A percentile compares a stretch with the other conserved stretches of the same genome.
These are phyloP conservation scores for Phytopythium delawarense DNA, from an alignment of 352 stramenopile genomes.

Conservation along the genomic window DNA sequence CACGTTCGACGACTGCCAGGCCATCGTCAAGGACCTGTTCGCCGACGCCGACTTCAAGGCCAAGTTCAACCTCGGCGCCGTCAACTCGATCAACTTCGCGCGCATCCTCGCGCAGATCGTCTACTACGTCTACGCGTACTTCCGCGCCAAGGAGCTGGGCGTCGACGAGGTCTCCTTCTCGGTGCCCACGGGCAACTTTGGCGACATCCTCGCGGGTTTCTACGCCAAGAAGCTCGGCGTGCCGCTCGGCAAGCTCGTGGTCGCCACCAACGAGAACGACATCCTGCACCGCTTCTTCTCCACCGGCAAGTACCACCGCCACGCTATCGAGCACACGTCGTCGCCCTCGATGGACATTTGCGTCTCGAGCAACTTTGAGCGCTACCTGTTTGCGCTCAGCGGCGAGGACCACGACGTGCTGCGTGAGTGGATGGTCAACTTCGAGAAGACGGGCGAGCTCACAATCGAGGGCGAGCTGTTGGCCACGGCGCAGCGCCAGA, in stretches of 20 bases:
- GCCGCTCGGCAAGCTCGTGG: slow-evolving; percentile 94
- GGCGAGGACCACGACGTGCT: slow-evolving; percentile 92
- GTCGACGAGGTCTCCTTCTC: slow-evolving; percentile 90
- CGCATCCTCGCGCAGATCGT: slow-evolving; percentile 98
- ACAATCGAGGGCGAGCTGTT: slow-evolving; percentile 91
- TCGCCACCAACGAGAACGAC: slow-evolving; percentile 99
- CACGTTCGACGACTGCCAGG: slow-evolving; percentile 99
- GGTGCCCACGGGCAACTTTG: slow-evolving; percentile 99
- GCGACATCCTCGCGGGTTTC: slow-evolving; percentile 97
- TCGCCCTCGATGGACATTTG: slow-evolving; percentile 99
- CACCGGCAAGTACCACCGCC: slow-evolving; percentile 94
- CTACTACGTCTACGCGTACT: slow-evolving; percentile 99
- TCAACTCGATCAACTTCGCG: slow-evolving; percentile 99
- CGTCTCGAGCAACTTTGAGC: slow-evolving; percentile 99
- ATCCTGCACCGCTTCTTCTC: slow-evolving; percentile 98
- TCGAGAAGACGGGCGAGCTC: slow-evolving; percentile 94
- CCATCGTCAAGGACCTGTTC: slow-evolving; percentile 99
- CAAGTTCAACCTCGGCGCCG: slow-evolving; percentile 92
- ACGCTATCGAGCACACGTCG: slow-evolving; percentile 91
- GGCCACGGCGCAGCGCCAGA: slow-evolving; percentile 88
- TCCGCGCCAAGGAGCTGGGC: slow-evolving; percentile 76
- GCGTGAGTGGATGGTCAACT: slow-evolving; percentile 92
- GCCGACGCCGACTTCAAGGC: slow-evolving; percentile 92
- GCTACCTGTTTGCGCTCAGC: slow-evolving; percentile 95
- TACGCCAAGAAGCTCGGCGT: slow-evolving; percentile 94